Percentiles rank a stretch among this genome's conserved stretches.
These are phyloP conservation scores for Rhizopogon salebrosus DNA, from an alignment of 768 basidiomycete species.

Conservation along the genomic window DNA sequence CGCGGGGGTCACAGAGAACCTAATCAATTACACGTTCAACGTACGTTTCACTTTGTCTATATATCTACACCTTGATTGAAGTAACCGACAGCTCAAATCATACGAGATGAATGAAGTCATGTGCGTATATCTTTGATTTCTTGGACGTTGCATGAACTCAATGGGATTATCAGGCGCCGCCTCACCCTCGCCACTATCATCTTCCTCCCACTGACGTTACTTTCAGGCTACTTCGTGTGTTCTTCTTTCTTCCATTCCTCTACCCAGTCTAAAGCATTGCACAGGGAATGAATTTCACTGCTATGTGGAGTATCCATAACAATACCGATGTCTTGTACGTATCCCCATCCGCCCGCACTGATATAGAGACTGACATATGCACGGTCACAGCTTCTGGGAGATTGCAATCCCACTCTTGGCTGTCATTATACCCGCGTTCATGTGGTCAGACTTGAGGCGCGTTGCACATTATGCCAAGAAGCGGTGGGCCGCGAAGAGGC, in stretches of 20 bases:
- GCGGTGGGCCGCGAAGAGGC: conserved; percentile 25
- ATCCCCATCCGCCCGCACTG: background rate
- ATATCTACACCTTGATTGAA: background rate
- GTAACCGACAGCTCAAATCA: conserved; percentile 48
- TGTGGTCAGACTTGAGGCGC: conserved; percentile 44
- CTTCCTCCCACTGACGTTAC: conserved; percentile 63
- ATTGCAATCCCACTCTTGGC: conserved; percentile 57
- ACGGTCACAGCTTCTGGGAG: conserved; percentile 52
- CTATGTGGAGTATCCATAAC: conserved; percentile 44
- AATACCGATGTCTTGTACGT: conserved; percentile 45
- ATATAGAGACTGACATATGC: conserved; percentile 10
- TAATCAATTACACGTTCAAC: conserved; percentile 74
- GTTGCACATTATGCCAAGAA: conserved; percentile 45
- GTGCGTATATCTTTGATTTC: conserved; percentile 28
- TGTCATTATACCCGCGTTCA: conserved; percentile 47
- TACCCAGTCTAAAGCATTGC: conserved; percentile 15
- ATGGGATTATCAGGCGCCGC: conserved; percentile 39
- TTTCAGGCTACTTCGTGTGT: conserved; percentile 70
- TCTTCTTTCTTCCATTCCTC: background rate
- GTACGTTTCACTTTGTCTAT: conserved; percentile 31
- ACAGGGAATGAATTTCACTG: conserved; percentile 63
- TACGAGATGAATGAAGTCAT: conserved; percentile 77
- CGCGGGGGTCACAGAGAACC: conserved; percentile 60
- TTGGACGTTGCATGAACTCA: background rate
- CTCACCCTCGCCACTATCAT: conserved; percentile 67